Conservation (phyloP, 441 rosid genomes). For the Jatropha multifida region DNA sequence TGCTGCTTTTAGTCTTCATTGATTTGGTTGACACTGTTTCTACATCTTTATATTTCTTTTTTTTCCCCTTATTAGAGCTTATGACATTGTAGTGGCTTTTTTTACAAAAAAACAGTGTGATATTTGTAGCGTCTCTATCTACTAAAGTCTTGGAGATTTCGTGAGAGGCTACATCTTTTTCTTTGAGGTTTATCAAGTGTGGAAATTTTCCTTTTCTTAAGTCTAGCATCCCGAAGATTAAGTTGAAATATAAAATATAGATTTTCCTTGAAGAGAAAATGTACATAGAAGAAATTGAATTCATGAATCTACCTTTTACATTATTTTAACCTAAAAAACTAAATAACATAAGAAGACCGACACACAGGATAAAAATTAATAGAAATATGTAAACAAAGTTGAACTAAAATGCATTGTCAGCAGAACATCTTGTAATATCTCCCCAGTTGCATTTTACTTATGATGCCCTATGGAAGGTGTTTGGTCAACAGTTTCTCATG, state of each 20-base stretch:
- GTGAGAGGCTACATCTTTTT: neutral
- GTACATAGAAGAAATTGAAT: neutral
- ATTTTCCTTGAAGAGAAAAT: neutral
- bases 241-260: neutral
- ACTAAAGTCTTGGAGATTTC: neutral
- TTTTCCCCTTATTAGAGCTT: too few species aligned
- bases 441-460: neutral
- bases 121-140: too few species aligned
- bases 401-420: neutral
- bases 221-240: neutral
- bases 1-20: conserved; percentile 1
- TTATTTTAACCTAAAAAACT: neutral
- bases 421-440: neutral
- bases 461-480: neutral
- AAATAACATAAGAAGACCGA: too few species aligned
- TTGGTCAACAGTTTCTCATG: neutral
- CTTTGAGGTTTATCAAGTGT: neutral
- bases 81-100: too few species aligned
- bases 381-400: neutral
- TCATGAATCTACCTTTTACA: neutral
- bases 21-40: too few species aligned
- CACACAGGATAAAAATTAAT: too few species aligned
- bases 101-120: too few species aligned
- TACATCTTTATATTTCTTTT: too few species aligned
- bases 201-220: neutral